A percentile compares a stretch with the other conserved stretches of the same genome.
Conservation (phyloP, 2,329 filamentous ascomycete species). For the Grosmannia serpens region DNA sequence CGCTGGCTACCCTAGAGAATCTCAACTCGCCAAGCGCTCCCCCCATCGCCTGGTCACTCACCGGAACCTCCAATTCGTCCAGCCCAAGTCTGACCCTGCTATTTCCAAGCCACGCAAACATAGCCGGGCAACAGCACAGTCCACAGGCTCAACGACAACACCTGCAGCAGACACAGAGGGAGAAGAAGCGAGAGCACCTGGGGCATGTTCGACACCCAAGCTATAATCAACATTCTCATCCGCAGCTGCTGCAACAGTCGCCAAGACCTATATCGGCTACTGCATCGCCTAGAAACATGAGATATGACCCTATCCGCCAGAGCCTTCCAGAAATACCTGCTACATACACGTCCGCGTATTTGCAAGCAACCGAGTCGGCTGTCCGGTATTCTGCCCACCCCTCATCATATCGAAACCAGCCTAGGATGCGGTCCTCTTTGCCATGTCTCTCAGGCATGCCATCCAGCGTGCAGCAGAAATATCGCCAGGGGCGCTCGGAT, state of each 20-base stretch:
- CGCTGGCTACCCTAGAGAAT: slow-evolving; percentile 32
- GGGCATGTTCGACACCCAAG: slow-evolving; percentile 6
- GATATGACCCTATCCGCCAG: slow-evolving; percentile 48
- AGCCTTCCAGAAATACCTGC: slow-evolving; percentile 36
- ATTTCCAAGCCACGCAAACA: slow-evolving; percentile 45
- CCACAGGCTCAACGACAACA: background rate
- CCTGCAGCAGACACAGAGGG: background rate
- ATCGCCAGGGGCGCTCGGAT: background rate
- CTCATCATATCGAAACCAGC: slow-evolving; percentile 6
- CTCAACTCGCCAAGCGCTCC: slow-evolving; percentile 38
- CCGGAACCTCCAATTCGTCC: slow-evolving; percentile 75
- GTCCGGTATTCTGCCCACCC: slow-evolving; percentile 30
- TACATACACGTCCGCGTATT: slow-evolving; percentile 38
- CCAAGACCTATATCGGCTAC: slow-evolving; percentile 24
- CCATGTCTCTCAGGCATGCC: background rate
- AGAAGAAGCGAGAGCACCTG: slow-evolving; percentile 5
- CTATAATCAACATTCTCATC: background rate
- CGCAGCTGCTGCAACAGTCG: slow-evolving; percentile 9
- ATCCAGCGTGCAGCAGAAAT: background rate
- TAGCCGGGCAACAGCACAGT: background rate
- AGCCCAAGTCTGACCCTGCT: slow-evolving; percentile 74
- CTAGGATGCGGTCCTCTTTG: slow-evolving; percentile 3
- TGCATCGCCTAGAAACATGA: slow-evolving; percentile 45
- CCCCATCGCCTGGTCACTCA: slow-evolving; percentile 73
- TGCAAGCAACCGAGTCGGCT: slow-evolving; percentile 36